Percentiles rank a stretch among this genome's conserved stretches.
phyloP scores from a whole-genome alignment of 208 protist species.

The Acanthamoeba royreba region DNA sequence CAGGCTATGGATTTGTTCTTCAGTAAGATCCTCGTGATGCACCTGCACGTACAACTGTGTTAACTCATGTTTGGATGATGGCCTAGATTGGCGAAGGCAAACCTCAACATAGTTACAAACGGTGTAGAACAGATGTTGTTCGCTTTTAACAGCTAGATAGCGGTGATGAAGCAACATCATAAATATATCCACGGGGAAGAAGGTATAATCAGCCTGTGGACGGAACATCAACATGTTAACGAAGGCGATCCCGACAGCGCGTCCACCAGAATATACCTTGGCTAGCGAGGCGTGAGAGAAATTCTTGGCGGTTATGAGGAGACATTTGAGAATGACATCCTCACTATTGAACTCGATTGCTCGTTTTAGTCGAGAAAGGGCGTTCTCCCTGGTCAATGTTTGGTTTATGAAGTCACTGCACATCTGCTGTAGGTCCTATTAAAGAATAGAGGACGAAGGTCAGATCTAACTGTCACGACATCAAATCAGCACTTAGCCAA shows the following conservation, averaged over 20 bases:
- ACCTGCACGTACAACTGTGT: background rate
- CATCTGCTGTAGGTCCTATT: background rate
- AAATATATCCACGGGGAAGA: background rate
- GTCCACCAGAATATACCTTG: no score
- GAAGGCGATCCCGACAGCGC: no score
- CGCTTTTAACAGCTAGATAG: background rate
- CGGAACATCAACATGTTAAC: no score
- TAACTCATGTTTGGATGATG: background rate
- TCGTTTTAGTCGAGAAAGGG: background rate
- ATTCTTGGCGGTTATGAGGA: background rate
- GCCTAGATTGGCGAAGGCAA: no score
- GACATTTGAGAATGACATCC: background rate
- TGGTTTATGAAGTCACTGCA: background rate
- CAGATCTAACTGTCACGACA: no score
- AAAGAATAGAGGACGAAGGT: no score
- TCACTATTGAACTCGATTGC: background rate
- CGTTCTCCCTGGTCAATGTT: background rate
- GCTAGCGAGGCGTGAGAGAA: background rate
- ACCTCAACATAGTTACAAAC: background rate
- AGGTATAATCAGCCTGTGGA: background rate
- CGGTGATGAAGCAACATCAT: background rate
- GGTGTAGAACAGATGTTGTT: background rate
- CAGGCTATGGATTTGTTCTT: background rate
- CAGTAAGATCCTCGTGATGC: background rate
- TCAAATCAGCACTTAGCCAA: no score